Evolutionary conservation across 176 grass and related monocot species (phyloP).

Genomic region (Cymbopogon citratus): DNA sequence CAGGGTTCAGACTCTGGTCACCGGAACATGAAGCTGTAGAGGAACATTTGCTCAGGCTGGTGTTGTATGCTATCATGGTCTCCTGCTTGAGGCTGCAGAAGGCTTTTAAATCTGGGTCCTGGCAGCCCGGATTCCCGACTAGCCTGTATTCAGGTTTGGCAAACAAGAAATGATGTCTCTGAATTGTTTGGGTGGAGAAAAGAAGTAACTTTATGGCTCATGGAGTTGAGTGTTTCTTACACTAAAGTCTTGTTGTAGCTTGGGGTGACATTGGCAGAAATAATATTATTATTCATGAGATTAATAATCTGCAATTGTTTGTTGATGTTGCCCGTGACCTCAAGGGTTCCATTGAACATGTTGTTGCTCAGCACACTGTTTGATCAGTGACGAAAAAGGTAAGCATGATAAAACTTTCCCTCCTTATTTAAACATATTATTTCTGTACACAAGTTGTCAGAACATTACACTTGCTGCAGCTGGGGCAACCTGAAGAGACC

Average conservation of each 20-base stretch:
- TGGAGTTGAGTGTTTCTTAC: conserved; percentile 12
- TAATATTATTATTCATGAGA: conserved; percentile 44
- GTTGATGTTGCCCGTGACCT: conserved; percentile 42
- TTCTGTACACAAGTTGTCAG: neutral
- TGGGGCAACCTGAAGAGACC: conserved; percentile 47
- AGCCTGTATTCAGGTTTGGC: conserved; percentile 44
- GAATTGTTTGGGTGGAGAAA: neutral
- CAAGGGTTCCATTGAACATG: conserved; percentile 38
- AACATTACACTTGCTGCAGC: conserved; percentile 87
- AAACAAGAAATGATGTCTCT: neutral
- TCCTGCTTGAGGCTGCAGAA: conserved; percentile 42
- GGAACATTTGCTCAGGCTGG: conserved; percentile 43
- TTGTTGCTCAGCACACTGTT: conserved; percentile 57
- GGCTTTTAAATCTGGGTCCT: neutral
- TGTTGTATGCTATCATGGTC: conserved; percentile 35
- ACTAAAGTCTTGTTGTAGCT: conserved; percentile 53
- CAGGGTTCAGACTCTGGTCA: conserved; percentile 44
- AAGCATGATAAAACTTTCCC: neutral
- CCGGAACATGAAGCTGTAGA: conserved; percentile 1
- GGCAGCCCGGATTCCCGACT: conserved; percentile 42
- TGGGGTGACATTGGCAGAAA: neutral
- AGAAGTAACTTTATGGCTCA: neutral
- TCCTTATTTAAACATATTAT: neutral
- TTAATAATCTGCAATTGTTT: conserved; percentile 40
- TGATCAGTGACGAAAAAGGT: neutral